phyloP scores from a whole-genome alignment of 768 basidiomycete species.

The Neoboletus subvelutipes region DNA sequence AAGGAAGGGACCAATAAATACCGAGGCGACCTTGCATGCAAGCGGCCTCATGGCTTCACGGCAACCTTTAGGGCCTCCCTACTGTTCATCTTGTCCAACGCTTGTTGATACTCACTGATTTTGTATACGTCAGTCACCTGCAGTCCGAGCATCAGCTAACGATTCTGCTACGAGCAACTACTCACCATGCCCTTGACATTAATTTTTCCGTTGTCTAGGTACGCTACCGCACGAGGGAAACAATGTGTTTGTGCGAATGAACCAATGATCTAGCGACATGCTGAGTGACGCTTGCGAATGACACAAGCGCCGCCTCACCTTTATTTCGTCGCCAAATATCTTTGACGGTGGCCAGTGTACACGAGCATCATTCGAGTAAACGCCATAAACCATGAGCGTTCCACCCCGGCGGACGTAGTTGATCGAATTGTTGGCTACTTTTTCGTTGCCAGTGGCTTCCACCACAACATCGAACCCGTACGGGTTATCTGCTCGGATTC shows the following conservation, averaged over 20 bases:
- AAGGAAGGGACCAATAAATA: too few relatives aligned
- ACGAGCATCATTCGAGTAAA: slow-evolving; percentile 76
- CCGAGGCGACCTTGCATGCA: background rate
- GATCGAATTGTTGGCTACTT: slow-evolving; percentile 77
- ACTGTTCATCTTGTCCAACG: slow-evolving; percentile 69
- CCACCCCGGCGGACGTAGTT: slow-evolving; percentile 81
- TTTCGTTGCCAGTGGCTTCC: slow-evolving; percentile 76
- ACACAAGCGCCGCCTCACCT: slow-evolving; percentile 36
- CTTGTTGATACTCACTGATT: slow-evolving; percentile 63
- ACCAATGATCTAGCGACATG: slow-evolving; percentile 62
- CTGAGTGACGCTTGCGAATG: background rate
- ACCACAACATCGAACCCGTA: slow-evolving; percentile 82
- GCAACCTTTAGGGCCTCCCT: slow-evolving; percentile 55
- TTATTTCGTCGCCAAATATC: slow-evolving; percentile 69
- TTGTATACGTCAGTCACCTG: slow-evolving; percentile 53
- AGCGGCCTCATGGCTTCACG: slow-evolving; percentile 44
- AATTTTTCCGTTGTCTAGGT: slow-evolving; percentile 81
- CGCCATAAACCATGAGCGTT: slow-evolving; percentile 81
- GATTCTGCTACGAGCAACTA: background rate
- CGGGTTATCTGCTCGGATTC: slow-evolving; percentile 72
- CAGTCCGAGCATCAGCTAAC: background rate
- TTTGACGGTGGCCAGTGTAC: slow-evolving; percentile 83
- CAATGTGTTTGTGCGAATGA: slow-evolving; percentile 84
- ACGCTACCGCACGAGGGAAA: slow-evolving; percentile 85
- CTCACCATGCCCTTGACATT: slow-evolving; percentile 71